Conservation (phyloP, 352 stramenopile genomes). For the Pythium angustatum region DNA sequence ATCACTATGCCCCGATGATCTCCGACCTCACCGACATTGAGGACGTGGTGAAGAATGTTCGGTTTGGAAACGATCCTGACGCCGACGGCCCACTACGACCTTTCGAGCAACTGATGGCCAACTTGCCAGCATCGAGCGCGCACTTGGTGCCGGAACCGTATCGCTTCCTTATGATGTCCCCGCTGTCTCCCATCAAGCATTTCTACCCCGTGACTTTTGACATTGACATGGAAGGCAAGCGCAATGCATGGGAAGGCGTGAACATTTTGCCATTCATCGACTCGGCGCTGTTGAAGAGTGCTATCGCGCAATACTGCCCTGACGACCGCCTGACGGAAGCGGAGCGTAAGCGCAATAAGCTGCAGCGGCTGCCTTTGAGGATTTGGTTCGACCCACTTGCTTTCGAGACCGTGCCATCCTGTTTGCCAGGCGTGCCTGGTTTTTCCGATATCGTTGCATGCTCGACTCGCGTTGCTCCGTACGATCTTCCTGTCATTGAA, state of each 20-base stretch:
- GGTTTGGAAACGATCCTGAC: conserved; percentile 79
- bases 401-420: conserved; percentile 71
- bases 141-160: conserved; percentile 94
- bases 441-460: conserved; percentile 71
- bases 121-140: conserved; percentile 94
- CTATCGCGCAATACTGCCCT: conserved; percentile 92
- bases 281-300: conserved; percentile 85
- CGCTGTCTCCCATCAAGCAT: conserved; percentile 95
- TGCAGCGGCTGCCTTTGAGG: conserved; percentile 66
- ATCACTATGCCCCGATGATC: conserved; percentile 99
- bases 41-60: conserved; percentile 56
- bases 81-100: conserved; percentile 90
- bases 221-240: conserved; percentile 88
- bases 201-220: conserved; percentile 90
- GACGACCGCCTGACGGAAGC: conserved; percentile 87
- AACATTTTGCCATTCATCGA: conserved; percentile 99
- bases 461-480: conserved; percentile 64
- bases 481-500: conserved; percentile 49
- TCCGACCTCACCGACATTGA: conserved; percentile 95
- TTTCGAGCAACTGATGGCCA: conserved; percentile 98
- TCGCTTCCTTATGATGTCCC: conserved; percentile 94
- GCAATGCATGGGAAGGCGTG: conserved; percentile 98
- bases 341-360: conserved; percentile 90
- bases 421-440: conserved; percentile 52
- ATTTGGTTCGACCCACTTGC: conserved; percentile 85